Evolutionary conservation across 148 eudicot species (phyloP).

Genomic region (Oxyria digyna): DNA sequence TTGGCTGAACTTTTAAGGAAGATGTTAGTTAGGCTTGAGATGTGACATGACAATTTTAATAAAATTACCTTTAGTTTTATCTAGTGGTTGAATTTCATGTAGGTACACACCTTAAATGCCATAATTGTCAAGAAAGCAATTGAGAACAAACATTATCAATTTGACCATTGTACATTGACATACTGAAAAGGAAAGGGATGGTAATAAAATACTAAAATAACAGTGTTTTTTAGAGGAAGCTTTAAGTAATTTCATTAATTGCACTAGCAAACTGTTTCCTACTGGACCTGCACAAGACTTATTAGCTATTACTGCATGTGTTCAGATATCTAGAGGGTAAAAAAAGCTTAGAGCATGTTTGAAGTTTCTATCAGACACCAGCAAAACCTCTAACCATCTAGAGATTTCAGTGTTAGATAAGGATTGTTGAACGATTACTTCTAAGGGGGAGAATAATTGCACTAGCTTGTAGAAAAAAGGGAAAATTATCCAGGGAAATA

Average conservation of each 20-base stretch:
- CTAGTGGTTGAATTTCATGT: neutral
- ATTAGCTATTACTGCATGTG: neutral
- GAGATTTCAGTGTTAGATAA: no score
- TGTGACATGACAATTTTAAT: neutral
- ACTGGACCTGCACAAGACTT: neutral
- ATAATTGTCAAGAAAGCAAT: neutral
- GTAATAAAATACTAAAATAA: neutral
- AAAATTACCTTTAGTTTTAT: neutral
- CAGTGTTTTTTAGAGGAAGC: neutral
- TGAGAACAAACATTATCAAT: neutral
- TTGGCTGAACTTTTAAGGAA: neutral
- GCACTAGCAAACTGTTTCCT: neutral
- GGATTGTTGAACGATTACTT: no score
- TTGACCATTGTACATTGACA: neutral
- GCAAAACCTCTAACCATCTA: no score
- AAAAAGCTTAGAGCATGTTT: neutral
- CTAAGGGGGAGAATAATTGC: no score
- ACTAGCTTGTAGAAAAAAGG: no score
- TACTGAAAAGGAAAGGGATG: neutral
- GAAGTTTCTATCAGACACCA: neutral
- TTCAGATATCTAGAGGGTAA: neutral
- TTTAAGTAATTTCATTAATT: neutral
- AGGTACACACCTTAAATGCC: neutral
- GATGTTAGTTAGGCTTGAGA: neutral
- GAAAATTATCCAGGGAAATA: neutral